phyloP scores from a whole-genome alignment of 1,139 yeast species.

The Wickerhamiella infanticola region DNA sequence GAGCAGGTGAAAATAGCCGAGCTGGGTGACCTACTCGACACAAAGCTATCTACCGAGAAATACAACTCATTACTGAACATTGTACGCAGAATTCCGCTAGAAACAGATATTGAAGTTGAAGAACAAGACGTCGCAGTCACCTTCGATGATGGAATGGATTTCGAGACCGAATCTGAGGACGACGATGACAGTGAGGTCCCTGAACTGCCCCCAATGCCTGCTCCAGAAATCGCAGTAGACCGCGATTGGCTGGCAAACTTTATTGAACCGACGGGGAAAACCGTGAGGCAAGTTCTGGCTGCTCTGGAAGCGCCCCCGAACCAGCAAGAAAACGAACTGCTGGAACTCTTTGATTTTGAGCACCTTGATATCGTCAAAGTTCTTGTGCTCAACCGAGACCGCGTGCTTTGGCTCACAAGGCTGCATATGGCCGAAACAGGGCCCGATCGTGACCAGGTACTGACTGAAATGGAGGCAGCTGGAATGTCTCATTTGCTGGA shows the following conservation, averaged over 20 bases:
- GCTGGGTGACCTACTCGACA: constrained; percentile 36
- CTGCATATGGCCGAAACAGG: constrained; percentile 29
- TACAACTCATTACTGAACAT: constrained; percentile 41
- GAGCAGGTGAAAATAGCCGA: constrained; percentile 29
- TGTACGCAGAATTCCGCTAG: constrained; percentile 42
- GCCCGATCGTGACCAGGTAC: constrained; percentile 22
- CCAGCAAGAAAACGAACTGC: constrained; percentile 37
- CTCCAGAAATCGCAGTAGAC: constrained; percentile 31
- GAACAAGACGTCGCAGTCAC: constrained; percentile 23
- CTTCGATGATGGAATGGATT: constrained; percentile 30
- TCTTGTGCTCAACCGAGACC: constrained; percentile 37
- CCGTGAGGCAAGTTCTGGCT: constrained; percentile 23
- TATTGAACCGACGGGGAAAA: constrained; percentile 23
- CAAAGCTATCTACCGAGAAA: constrained; percentile 29
- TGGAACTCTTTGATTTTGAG: constrained; percentile 36
- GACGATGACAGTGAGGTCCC: constrained; percentile 15
- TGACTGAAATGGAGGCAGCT: constrained; percentile 21
- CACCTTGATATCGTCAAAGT: constrained; percentile 34
- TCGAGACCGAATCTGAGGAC: constrained; percentile 15
- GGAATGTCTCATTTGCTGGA: constrained; percentile 22
- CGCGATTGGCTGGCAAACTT: constrained; percentile 37
- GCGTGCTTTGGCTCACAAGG: constrained; percentile 40
- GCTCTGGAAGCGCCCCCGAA: constrained; percentile 25
- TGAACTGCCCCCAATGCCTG: constrained; percentile 24
- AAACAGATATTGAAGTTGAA: constrained; percentile 24